Percentiles rank a stretch among this genome's conserved stretches.
Conservation (phyloP, 768 basidiomycete species). For the Boletus sp. region DNA sequence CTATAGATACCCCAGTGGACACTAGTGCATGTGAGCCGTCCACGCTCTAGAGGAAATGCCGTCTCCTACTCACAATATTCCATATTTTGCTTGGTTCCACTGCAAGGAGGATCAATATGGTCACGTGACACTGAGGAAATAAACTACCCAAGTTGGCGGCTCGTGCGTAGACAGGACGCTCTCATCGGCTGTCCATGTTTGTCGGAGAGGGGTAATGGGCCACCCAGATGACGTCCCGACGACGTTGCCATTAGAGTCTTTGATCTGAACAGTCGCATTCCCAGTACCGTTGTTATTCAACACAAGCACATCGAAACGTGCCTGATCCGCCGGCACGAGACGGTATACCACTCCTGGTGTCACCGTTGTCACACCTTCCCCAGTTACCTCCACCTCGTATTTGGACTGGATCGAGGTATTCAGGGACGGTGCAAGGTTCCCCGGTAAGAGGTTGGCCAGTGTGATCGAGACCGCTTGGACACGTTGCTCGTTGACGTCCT, state of each 20-base stretch:
- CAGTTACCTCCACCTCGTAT: conserved; percentile 37
- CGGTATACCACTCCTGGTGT: conserved; percentile 40
- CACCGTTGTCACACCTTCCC: conserved; percentile 42
- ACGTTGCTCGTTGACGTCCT: conserved; percentile 33
- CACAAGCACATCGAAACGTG: conserved; percentile 46
- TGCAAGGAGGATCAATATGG: conserved; percentile 14
- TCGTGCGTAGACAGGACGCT: conserved; percentile 43
- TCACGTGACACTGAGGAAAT: neutral
- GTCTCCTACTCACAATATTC: conserved; percentile 39
- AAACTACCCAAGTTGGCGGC: conserved; percentile 50
- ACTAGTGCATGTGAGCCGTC: conserved; percentile 23
- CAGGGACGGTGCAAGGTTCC: conserved; percentile 20
- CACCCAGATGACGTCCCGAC: conserved; percentile 38
- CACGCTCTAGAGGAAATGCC: neutral
- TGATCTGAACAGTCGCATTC: conserved; percentile 33
- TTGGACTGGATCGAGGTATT: conserved; percentile 32
- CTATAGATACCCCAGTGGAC: conserved; percentile 52
- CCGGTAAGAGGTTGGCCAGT: conserved; percentile 47
- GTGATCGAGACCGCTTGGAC: conserved; percentile 52
- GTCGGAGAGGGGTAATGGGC: conserved; percentile 36
- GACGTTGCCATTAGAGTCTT: conserved; percentile 32
- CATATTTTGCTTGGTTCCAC: conserved; percentile 54
- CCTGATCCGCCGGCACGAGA: conserved; percentile 50
- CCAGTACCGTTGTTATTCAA: conserved; percentile 31
- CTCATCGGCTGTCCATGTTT: conserved; percentile 39